Evolutionary conservation across 441 rosid species (phyloP), one percentile per base, ranked within the genome.

Genomic region (Pelargonium myrrhifolium): DNA sequence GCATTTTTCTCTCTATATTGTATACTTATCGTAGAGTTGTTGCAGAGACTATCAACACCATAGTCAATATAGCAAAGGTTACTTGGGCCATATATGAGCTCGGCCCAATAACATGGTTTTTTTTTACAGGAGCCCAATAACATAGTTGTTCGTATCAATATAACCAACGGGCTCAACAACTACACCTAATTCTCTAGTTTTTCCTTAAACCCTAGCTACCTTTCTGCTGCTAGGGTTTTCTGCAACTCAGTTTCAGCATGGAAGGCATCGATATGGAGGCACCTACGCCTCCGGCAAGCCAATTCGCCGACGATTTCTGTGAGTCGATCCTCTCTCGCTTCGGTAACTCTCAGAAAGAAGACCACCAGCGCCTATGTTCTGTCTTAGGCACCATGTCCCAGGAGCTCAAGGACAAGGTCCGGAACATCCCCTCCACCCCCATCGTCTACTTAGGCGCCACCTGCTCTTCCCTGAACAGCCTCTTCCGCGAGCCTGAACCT

Each of bases 381-480:
- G 79, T 82, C 42, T 66, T 93, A 4, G 92, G 90, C 75, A 79
- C 86, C 73, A 84, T 93, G 77, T 76, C 93, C 20, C 95, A 89
- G 73, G 87, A 82, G 64, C 84, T 91, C 62, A 85, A 80, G 65
- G 97, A 89, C n/a, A n/a, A n/a, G n/a, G n/a, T n/a, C 67, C 85
- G 81, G 60, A 84, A 78, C 75, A 84, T 84, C 17, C 81, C 84
- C 53, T 81, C 79, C 65, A 80, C 85, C 1, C 85, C 96, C 0
- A 65, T 85, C 56, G 90, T 95, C 71, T 90, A 82, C 81, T 89
- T 89, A 22, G 90, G 85, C 47, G 85, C 84, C 65, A 72, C 85
- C 0, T 82, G 85, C 75, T 79, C 80, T 63, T 87, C 93, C 15
- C 81, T 90, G n/a, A 84, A 84, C 72, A 84, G 83, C 60, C 81